Evolutionary conservation across 2,329 filamentous ascomycete species (phyloP), one percentile per base, ranked within the genome.

Genomic region (Dothistroma septosporum): DNA sequence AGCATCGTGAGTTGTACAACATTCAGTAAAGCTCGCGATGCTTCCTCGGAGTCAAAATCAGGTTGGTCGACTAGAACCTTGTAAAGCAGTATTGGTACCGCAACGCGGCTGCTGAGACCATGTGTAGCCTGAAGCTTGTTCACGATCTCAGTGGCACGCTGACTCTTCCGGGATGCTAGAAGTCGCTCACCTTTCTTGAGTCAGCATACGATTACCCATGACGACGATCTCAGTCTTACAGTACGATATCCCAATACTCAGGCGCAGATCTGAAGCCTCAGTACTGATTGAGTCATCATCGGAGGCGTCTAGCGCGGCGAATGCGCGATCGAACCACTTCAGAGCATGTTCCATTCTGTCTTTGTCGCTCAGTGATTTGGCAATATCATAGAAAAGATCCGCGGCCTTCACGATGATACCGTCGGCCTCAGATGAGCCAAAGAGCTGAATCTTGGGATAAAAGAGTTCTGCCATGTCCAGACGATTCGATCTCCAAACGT

Each of bases 391-490:
- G 8, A 92, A 79, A 1, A 87, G 77, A 66, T 91, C 87, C 4
- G 86, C 82, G 48, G 92, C 75, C 41, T 78, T 80, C 71, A 92
- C 88, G 1, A 82, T 79, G n/a, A 70, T 53, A 1, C 80, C 80
- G 1, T 74, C 63, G 0, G 81, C 73, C 48, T 86, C 80, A 1
- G 84, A 71, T 0, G 71, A 57, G 56, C 68, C 22, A 68, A 69
- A 41, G 67, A 73, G n/a, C 62, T 76, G 67, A 52, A 85, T 75
- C 67, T 89, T 89, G 37, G 75, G 75, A 73, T 88, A 92, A 80
- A 94, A 85, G 73, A 91, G 85, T 58, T 96, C 90, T 31, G 90
- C 90, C 53, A 92, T 83, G 60, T 93, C 89, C 14, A 89, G 79
- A 46, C 87, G 84, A 46, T 84, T 80, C 70, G 92, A 87, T 67